Base-by-base conservation (phyloP, 768 basidiomycete species). In the Cyclocybe aegerita region DNA sequence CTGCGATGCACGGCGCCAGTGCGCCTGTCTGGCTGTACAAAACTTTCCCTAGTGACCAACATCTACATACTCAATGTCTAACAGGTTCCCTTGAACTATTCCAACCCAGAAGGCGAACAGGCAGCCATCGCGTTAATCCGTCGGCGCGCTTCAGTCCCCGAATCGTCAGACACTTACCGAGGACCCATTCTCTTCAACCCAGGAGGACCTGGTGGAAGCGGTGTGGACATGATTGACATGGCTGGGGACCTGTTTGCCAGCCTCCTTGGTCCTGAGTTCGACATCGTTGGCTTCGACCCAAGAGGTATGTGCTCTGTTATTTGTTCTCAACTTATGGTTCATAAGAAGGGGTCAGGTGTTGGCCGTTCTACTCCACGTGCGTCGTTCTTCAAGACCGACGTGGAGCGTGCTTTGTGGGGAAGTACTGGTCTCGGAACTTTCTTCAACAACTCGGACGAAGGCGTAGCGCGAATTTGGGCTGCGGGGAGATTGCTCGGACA, bases 241-340 rank as follows among this genome's bases (percentile, higher is more conserved):
- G 35, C 7, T 39, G 75, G 70, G 1, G 49, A 58, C 17, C 31
- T 47, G 6, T 46, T 78, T 10, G 59, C 63, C 14, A 39, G 45
- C 1, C 55, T 75, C 12, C 39, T 78, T n/a, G 77, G 78, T 3
- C 69, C 73, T 16, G 63, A 70, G 35, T 80, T 73, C 52, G 76
- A 80, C 42, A 56, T 78, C 7, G 67, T 80, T n/a, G 69, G 74
- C 1, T 79, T 78, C 49, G 78, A 80, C 57, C 77, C 76, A n/a
- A 62, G 76, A 59, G 76, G 75, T 75, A 49, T 29, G 56, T 47
- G 8, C n/a, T 23, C 17, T 30, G 7, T 39, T 37, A 31, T 14
- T 7, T 35, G 4, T 23, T 37, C 31, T 12, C 40, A 3, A 5
- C 23, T 40, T 15, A 29, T 16, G 5, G 34, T 12, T 32, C 37